Evolutionary conservation across 2,329 filamentous ascomycete species (phyloP), one percentile per base, ranked within the genome.

Genomic region (Cladosporium sp.): DNA sequence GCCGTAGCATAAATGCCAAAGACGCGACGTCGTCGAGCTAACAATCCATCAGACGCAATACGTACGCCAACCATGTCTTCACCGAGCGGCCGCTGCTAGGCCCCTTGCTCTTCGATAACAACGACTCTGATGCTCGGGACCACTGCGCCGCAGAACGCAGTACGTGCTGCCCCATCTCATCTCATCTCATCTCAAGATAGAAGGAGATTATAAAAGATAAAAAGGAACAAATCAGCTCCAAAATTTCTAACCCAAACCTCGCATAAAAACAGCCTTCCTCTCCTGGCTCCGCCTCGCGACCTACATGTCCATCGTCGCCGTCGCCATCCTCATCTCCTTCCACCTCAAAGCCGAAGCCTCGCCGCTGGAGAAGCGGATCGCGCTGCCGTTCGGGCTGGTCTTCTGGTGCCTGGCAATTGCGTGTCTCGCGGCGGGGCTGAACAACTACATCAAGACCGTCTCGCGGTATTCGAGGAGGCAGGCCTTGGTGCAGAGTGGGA

Each of bases 261-360:
- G 56, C 49, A n/a, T 31, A 31, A 16, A 11, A 4, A 23, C 64
- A 82, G 80, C 87, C 0, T 97, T 97, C 75, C 88, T 98, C 31
- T 95, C 94, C 1, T 97, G 95, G 85, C 87, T 98, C 23, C 89
- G 93, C 4, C 85, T 98, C 2, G 89, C 91, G 35, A 87, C 97
- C 72, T 97, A 97, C 80, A 93, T 98, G 86, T 88, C 92, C 69
- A 84, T 99, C 61, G 92, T 98, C 10, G 88, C 91, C 31, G 86
- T 96, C 35, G 94, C 95, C 60, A 97, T 99, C 70, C 88, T 96
- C 11, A 84, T 97, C 60, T 96, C 92, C 16, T 99, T 99, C 77
- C 94, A 99, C 75, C 84, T 99, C 59, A 93, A 93, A 74, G 82
- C 83, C 21, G 80, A 88, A 72, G 91, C 95, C 0, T 86, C 88